phyloP scores from a whole-genome alignment of 2,329 filamentous ascomycete species.

The Cladosporium velox region DNA sequence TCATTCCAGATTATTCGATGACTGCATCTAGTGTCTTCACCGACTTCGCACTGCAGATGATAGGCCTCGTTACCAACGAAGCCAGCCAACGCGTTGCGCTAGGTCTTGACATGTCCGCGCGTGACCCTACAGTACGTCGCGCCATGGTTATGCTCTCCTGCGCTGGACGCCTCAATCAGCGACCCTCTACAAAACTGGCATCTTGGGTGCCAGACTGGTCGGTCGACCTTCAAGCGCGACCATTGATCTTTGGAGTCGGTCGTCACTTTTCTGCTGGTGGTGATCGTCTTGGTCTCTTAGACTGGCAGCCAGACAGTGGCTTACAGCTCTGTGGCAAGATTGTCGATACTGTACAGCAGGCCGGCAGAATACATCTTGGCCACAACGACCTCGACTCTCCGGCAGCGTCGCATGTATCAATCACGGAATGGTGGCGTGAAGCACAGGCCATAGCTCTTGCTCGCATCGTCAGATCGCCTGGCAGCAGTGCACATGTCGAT shows the following conservation, averaged over 20 bases:
- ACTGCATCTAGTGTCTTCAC: conserved; percentile 32
- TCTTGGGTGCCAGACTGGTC: conserved; percentile 35
- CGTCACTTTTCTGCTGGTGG: conserved; percentile 31
- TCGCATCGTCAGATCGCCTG: conserved; percentile 32
- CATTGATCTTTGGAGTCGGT: conserved; percentile 32
- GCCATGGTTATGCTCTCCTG: conserved; percentile 33
- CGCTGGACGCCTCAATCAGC: conserved; percentile 34
- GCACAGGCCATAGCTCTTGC: conserved; percentile 27
- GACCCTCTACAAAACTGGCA: conserved; percentile 22
- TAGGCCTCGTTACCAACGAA: conserved; percentile 29
- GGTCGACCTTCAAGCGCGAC: conserved; percentile 28
- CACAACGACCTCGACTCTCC: conserved; percentile 9
- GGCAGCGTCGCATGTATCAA: conserved; percentile 20
- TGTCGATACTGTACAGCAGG: conserved; percentile 31
- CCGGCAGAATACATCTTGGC: conserved; percentile 27
- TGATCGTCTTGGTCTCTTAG: conserved; percentile 28
- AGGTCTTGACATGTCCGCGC: conserved; percentile 20
- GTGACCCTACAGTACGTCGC: conserved; percentile 27
- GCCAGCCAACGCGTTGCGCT: conserved; percentile 7
- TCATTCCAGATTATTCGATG: conserved; percentile 32
- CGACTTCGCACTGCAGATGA: conserved; percentile 34
- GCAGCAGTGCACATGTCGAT: conserved; percentile 30
- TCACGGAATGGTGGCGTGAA: conserved; percentile 32
- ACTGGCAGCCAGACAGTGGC: conserved; percentile 32
- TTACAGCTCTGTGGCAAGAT: conserved; percentile 33